Evolutionary conservation across 2,329 filamentous ascomycete genomes (phyloP).

Genomic region (Pseudogymnoascus sp.): DNA sequence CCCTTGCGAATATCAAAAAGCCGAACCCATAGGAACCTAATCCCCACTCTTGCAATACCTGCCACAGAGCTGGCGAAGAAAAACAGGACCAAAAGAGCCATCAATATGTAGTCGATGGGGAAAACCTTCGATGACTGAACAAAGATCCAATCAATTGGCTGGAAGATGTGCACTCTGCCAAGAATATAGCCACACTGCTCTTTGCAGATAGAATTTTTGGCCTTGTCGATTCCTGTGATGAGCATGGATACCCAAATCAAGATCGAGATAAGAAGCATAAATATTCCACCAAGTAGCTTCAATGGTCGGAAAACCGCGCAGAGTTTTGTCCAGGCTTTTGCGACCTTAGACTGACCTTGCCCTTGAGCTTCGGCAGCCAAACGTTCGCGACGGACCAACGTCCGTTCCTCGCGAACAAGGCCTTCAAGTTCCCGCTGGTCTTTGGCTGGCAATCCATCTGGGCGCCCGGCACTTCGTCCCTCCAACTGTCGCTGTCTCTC

Average conservation of each 20-base stretch:
- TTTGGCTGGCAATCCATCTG: constrained; percentile 68
- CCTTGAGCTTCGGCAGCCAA: constrained; percentile 75
- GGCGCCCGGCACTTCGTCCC: constrained; percentile 67
- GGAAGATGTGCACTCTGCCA: constrained; percentile 79
- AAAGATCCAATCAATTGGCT: constrained; percentile 86
- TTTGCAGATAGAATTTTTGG: constrained; percentile 89
- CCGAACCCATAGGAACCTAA: constrained; percentile 90
- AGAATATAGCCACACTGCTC: constrained; percentile 86
- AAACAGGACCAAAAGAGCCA: constrained; percentile 73
- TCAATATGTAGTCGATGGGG: constrained; percentile 85
- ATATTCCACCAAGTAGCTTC: constrained; percentile 75
- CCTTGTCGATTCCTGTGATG: constrained; percentile 92
- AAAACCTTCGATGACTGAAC: constrained; percentile 74
- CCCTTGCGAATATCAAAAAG: constrained; percentile 88
- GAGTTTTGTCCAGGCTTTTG: constrained; percentile 68
- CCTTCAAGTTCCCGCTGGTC: constrained; percentile 83
- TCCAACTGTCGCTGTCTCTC: constrained; percentile 90
- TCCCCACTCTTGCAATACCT: constrained; percentile 78
- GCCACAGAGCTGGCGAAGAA: constrained; percentile 84
- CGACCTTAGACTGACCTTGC: constrained; percentile 64
- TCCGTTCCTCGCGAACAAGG: constrained; percentile 82
- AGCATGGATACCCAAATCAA: constrained; percentile 86
- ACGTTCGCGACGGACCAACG: constrained; percentile 78
- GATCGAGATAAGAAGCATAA: constrained; percentile 65
- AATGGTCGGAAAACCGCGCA: constrained; percentile 78